phyloP scores from a whole-genome alignment of 345 rosid species.

The Gossypium bickii region DNA sequence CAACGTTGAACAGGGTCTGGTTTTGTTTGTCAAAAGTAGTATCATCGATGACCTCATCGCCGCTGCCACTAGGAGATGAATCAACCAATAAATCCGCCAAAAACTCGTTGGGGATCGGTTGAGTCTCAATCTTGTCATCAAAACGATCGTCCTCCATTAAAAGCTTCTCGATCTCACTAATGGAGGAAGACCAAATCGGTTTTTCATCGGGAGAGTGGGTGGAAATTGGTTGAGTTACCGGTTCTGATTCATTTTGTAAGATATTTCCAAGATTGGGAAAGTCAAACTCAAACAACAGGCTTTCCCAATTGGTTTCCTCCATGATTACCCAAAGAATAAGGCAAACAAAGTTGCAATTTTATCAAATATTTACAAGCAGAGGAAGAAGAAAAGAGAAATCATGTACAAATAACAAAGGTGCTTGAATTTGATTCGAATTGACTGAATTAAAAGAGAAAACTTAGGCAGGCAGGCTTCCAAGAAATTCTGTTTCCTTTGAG shows the following conservation, averaged over 20 bases:
- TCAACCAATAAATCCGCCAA: slow-evolving; percentile 36
- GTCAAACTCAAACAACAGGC: neutral
- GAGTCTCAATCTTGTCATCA: slow-evolving; percentile 10
- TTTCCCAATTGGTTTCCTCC: slow-evolving; percentile 8
- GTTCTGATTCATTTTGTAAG: neutral
- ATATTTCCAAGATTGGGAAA: neutral
- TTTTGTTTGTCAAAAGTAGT: slow-evolving; percentile 6
- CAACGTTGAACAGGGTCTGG: neutral
- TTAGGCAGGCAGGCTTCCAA: neutral
- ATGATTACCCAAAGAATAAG: neutral
- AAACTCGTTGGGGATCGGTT: slow-evolving; percentile 23
- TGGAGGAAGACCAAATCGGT: slow-evolving; percentile 28
- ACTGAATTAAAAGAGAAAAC: neutral
- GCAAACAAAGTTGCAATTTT: neutral
- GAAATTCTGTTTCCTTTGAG: neutral
- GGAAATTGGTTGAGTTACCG: neutral
- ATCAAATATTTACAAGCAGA: neutral
- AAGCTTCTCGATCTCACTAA: slow-evolving; percentile 36
- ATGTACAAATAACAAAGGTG: neutral
- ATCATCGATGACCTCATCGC: slow-evolving; percentile 18
- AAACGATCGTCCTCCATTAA: slow-evolving; percentile 32
- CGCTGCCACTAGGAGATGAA: slow-evolving; percentile 18
- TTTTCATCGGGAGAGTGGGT: slow-evolving; percentile 5
- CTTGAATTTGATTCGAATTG: neutral
- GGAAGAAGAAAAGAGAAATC: neutral